Percentiles rank a stretch among this genome's conserved stretches.
phyloP scores from a whole-genome alignment of 192 early-diverging fungal genomes.

The Backusella westeae region DNA sequence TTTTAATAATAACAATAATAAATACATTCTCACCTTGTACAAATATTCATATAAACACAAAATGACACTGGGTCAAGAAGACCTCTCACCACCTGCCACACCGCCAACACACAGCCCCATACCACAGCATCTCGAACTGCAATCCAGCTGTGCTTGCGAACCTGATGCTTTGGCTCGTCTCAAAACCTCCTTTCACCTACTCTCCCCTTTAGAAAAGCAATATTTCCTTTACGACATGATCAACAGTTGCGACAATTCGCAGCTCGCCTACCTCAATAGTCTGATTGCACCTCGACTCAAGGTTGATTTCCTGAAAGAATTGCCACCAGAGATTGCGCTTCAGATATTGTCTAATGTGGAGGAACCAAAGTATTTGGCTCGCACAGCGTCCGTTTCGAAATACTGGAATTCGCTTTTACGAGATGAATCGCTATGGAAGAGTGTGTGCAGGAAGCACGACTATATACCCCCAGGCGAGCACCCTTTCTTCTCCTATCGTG shows the following conservation, averaged over 20 bases:
- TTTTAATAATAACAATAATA: not conserved
- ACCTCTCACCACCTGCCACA: constrained; percentile 37
- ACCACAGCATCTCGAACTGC: constrained; percentile 10
- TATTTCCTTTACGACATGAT: constrained; percentile 45
- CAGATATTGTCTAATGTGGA: constrained; percentile 88
- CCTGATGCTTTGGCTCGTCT: constrained; percentile 15
- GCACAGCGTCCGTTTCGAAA: constrained; percentile 67
- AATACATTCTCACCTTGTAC: not conserved
- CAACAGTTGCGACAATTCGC: constrained; percentile 44
- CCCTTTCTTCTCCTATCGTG: constrained; percentile 37
- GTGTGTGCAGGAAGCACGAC: constrained; percentile 35
- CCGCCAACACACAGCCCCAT: constrained; percentile 20
- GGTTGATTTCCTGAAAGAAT: constrained; percentile 84
- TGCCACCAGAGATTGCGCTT: constrained; percentile 76
- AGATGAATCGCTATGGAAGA: constrained; percentile 46
- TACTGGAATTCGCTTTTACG: constrained; percentile 55
- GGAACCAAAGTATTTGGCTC: constrained; percentile 67
- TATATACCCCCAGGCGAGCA: constrained; percentile 11
- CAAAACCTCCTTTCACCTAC: constrained; percentile 34
- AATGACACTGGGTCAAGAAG: constrained; percentile 21
- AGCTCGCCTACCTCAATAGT: constrained; percentile 46
- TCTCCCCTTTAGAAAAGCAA: constrained; percentile 34
- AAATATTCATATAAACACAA: not conserved
- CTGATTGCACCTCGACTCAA: constrained; percentile 66
- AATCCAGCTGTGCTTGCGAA: not conserved